Percentiles rank a stretch among this genome's conserved stretches.
These are phyloP conservation scores for Meyerozyma guilliermondii DNA, from an alignment of 1,139 yeast species.

Conservation along the genomic window DNA sequence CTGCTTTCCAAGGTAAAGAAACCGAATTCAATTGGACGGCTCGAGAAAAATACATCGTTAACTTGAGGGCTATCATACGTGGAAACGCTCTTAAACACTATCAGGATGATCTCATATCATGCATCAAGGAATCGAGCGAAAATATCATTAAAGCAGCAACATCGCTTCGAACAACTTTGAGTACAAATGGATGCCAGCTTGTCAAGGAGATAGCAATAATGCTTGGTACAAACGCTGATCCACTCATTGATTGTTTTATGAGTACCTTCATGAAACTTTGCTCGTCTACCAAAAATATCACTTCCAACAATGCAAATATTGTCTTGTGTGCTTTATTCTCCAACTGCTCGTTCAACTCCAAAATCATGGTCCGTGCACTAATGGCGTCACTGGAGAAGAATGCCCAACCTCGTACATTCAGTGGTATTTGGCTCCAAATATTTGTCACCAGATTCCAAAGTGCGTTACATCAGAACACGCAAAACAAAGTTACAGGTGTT, in stretches of 20 bases:
- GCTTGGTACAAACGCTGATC: conserved; percentile 49
- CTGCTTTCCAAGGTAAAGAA: conserved; percentile 69
- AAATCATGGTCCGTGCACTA: conserved; percentile 49
- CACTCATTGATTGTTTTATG: conserved; percentile 57
- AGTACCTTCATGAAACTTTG: conserved; percentile 58
- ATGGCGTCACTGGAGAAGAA: conserved; percentile 62
- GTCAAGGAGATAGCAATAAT: conserved; percentile 66
- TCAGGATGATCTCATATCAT: conserved; percentile 37
- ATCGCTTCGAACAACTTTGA: conserved; percentile 81
- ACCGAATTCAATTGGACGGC: conserved; percentile 82
- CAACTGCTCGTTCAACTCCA: conserved; percentile 49
- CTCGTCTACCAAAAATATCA: conserved; percentile 72
- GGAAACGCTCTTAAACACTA: conserved; percentile 45
- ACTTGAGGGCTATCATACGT: conserved; percentile 54
- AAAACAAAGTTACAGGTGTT: conserved; percentile 33
- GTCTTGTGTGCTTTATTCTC: conserved; percentile 59
- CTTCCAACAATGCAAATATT: conserved; percentile 71
- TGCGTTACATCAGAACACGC: conserved; percentile 23
- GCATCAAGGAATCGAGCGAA: conserved; percentile 46
- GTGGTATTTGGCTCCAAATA: conserved; percentile 69
- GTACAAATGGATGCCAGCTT: conserved; percentile 70
- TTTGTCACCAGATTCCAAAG: conserved; percentile 41
- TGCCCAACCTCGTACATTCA: conserved; percentile 61
- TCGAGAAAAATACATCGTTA: conserved; percentile 60
- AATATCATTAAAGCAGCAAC: conserved; percentile 62